A percentile compares a stretch with the other conserved stretches of the same genome.
Evolutionary conservation across 2,329 filamentous ascomycete genomes (phyloP).

Genomic region (Alternaria triticina): DNA sequence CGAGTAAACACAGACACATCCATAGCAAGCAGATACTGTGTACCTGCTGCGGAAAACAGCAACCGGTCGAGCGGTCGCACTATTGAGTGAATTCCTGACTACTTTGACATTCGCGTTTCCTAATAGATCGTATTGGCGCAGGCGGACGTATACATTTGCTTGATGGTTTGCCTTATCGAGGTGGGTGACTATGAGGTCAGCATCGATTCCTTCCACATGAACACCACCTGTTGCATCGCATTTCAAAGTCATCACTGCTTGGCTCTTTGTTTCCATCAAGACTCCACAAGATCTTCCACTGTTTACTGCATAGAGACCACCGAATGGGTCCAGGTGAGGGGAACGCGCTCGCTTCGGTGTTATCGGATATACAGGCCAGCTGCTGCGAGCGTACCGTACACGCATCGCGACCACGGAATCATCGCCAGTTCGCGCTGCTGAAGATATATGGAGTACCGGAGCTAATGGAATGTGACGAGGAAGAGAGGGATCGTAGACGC

Average conservation of each 20-base stretch:
- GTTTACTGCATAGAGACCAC: neutral
- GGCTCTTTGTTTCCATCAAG: neutral
- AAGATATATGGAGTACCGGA: neutral
- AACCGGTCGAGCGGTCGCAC: neutral
- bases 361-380: neutral
- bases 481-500: neutral
- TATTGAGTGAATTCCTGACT: neutral
- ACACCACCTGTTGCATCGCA: neutral
- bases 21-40: neutral
- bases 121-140: neutral
- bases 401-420: neutral
- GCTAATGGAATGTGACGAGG: neutral
- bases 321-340: neutral
- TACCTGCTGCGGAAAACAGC: neutral
- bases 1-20: neutral
- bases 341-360: neutral
- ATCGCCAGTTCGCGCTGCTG: neutral
- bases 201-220: neutral
- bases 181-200: neutral
- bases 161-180: neutral
- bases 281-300: neutral
- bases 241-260: neutral
- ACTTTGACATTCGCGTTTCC: neutral
- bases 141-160: neutral
- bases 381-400: neutral